phyloP scores from a whole-genome alignment of 139 green algal species.

The Haematococcus sp. region DNA sequence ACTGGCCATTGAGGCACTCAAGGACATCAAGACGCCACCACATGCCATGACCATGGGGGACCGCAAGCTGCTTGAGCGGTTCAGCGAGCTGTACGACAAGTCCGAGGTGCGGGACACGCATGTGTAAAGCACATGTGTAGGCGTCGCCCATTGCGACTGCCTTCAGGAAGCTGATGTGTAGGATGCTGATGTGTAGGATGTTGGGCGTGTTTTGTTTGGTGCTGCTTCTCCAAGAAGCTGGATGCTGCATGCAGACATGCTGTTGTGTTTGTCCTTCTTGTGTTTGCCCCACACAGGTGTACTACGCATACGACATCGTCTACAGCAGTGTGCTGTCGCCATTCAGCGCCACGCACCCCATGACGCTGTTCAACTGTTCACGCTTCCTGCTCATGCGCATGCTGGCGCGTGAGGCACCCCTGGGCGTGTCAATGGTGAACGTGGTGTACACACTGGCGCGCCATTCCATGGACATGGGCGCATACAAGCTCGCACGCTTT shows the following conservation, averaged over 20 bases:
- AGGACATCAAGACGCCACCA: conserved; percentile 39
- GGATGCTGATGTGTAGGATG: too few species aligned
- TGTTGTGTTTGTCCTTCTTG: too few species aligned
- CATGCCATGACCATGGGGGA: conserved; percentile 32
- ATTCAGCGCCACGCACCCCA: conserved; percentile 52
- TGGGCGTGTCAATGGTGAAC: conserved; percentile 20
- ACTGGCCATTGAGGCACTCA: conserved; percentile 60
- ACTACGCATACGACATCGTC: conserved; percentile 76
- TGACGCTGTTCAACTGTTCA: conserved; percentile 64
- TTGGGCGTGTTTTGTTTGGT: too few species aligned
- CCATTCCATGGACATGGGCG: conserved; percentile 54
- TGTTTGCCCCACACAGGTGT: conserved; percentile 30
- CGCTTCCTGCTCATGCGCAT: conserved; percentile 69
- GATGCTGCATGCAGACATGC: too few species aligned
- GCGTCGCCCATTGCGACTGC: too few species aligned
- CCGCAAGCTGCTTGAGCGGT: conserved; percentile 44
- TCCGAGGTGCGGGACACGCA: conserved; percentile 38
- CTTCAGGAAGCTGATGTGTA: too few species aligned
- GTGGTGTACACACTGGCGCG: conserved; percentile 58
- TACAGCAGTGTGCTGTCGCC: conserved; percentile 47
- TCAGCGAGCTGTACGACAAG: conserved; percentile 56
- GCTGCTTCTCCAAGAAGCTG: too few species aligned
- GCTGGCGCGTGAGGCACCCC: conserved; percentile 26
- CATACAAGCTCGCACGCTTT: conserved; percentile 78
- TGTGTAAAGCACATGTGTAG: background rate